Evolutionary conservation across 2,329 filamentous ascomycete species (phyloP).

Genomic region (Zopfia rhizophila): DNA sequence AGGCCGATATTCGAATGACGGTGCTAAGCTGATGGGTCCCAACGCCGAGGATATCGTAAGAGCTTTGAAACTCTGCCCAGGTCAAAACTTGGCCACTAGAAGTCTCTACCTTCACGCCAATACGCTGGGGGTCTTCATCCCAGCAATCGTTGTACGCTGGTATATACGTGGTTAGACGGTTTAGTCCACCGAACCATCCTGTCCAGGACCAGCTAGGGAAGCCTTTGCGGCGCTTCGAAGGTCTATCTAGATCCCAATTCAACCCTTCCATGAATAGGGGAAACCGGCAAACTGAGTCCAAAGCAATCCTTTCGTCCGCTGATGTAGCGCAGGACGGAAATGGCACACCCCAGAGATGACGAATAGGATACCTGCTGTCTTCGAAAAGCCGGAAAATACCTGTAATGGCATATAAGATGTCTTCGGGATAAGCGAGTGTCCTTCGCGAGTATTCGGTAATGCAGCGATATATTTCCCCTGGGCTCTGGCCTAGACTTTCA

Average conservation of each 20-base stretch:
- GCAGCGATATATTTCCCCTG: slow-evolving; percentile 19
- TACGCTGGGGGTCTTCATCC: neutral
- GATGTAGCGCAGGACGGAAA: slow-evolving; percentile 5
- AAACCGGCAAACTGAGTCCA: slow-evolving; percentile 7
- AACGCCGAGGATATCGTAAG: slow-evolving; percentile 10
- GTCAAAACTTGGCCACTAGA: slow-evolving; percentile 2
- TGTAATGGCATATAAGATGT: no score
- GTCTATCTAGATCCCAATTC: slow-evolving; percentile 4
- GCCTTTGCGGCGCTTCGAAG: slow-evolving; percentile 8
- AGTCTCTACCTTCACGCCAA: slow-evolving; percentile 9
- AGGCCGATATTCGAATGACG: slow-evolving; percentile 8
- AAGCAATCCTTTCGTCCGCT: slow-evolving; percentile 5
- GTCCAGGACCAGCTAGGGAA: slow-evolving; percentile 24
- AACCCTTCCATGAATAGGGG: slow-evolving; percentile 17
- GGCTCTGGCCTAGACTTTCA: slow-evolving; percentile 16
- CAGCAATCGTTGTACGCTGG: no score
- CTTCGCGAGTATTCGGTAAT: slow-evolving; percentile 19
- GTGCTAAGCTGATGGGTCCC: neutral
- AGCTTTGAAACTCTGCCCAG: slow-evolving; percentile 16
- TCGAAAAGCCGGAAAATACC: slow-evolving; percentile 15
- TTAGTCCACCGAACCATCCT: slow-evolving; percentile 18
- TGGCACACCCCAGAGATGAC: slow-evolving; percentile 19
- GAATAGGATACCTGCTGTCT: slow-evolving; percentile 10
- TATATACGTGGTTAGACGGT: slow-evolving; percentile 13
- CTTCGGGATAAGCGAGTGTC: no score